Evolutionary conservation across 345 rosid species (phyloP), one percentile per base, ranked within the genome.

Genomic region (Eucalyptus lansdowneana): DNA sequence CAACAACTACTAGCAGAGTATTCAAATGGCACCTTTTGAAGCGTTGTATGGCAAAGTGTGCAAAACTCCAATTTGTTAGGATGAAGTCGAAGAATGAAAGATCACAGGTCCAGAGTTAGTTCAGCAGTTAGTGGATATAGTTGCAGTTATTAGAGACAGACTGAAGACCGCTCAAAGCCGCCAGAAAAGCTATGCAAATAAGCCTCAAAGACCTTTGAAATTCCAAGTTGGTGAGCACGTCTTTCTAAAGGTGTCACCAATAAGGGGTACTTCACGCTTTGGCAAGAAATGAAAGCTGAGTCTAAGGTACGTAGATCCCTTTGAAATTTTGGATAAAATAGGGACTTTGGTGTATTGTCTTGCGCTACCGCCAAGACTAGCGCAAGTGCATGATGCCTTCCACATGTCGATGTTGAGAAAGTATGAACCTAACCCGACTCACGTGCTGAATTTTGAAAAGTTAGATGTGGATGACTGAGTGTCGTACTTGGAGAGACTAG

Each of bases 131-230:
- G 17, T 50, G 17, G 17, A 50, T 50, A 7, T 3, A 50, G 1
- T 50, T 50, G 1, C 3, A 50, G 17, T 5, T 50, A 50, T 50
- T 1, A 50, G 1, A 50, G 51, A 50, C 7, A 0, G 3, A 14
- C 17, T 14, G 1, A 50, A 50, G 51, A 50, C 3, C 7, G 3
- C 17, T 50, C 1, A 50, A 1, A 50, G 51, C 0, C 7, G 0
- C 51, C 1, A 50, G 51, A 50, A 50, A 50, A 50, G 7, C 3
- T 50, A 50, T 50, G 17, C 7, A 50, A 0, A 50, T 50, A 50
- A 14, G 51, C 3, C 0, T 50, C 51, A 0, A 0, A 50, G 0
- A 14, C 0, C 0, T 50, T 50, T 50, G 3, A 0, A 50, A 50
- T 50, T 5, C 3, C 17, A 50, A 50, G 17, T 50, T 50, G 7